phyloP scores from a whole-genome alignment of 2,329 filamentous ascomycete genomes.

The Byssochlamys sp. region DNA sequence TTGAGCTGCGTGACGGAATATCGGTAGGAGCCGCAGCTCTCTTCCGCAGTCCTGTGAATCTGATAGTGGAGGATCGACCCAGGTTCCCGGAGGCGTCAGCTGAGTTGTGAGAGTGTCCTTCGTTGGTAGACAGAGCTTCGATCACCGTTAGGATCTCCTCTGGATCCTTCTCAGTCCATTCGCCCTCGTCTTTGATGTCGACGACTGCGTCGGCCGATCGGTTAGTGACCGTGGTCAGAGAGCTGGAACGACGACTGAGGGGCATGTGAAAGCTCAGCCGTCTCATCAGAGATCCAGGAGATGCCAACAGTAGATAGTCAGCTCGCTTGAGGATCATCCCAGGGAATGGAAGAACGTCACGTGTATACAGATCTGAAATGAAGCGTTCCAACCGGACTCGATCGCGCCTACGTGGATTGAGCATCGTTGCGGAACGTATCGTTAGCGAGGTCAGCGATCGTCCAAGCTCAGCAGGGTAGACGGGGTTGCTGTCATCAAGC shows the following conservation, averaged over 20 bases:
- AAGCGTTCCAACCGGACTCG: constrained; percentile 65
- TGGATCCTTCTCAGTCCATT: constrained; percentile 5
- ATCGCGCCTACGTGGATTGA: constrained; percentile 66
- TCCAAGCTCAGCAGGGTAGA: constrained; percentile 50
- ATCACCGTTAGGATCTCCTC: not conserved
- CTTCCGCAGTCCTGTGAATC: constrained; percentile 2
- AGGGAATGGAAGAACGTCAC: constrained; percentile 69
- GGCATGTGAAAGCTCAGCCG: constrained; percentile 73
- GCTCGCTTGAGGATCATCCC: constrained; percentile 61
- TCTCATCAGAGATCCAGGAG: constrained; percentile 75
- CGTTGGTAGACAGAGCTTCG: not conserved
- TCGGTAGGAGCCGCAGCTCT: constrained; percentile 1
- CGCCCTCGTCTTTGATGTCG: constrained; percentile 5
- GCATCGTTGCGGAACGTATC: constrained; percentile 57
- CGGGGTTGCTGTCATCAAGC: constrained; percentile 35
- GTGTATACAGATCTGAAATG: constrained; percentile 73
- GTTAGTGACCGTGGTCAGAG: constrained; percentile 29
- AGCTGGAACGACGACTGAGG: constrained; percentile 62
- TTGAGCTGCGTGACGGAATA: not conserved
- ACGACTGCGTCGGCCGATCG: constrained; percentile 8
- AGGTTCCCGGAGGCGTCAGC: not conserved
- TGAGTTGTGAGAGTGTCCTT: not conserved
- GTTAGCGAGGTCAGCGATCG: constrained; percentile 71
- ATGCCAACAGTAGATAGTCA: constrained; percentile 70
- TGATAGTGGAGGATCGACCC: constrained; percentile 1